Evolutionary conservation across 352 stramenopile genomes (phyloP), one percentile per base, ranked within the genome.

Genomic region (Thalassiosira mediterranea): DNA sequence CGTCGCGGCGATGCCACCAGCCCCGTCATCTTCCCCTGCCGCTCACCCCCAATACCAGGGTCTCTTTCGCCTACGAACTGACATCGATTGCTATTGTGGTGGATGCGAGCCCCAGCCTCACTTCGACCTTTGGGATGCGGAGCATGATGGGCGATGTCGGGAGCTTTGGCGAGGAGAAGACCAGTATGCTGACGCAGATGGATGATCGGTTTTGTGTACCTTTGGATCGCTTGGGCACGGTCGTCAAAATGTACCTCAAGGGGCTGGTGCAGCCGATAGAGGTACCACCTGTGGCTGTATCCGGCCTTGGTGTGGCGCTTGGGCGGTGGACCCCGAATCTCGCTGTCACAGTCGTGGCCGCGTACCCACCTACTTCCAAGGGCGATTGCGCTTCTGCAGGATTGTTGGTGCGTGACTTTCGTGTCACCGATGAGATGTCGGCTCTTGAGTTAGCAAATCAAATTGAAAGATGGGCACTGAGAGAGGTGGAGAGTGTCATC

Each of bases 1-100:
- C 7, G n/a, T 3, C 28, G 59, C 71, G 65, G 26, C 31, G 60
- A 21, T 90, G 82, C 56, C 79, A 91, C 74, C 75, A 88, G 62
- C 87, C 87, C 34, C 56, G 69, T 31, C 56, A 81, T 38, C 63
- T 93, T 47, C 87, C 87, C 1, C 64, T 93, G 10, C 60, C 70
- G 34, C 62, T 90, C 10, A 84, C 79, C 67, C 72, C 75, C 17
- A 83, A 80, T 11, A 90, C 87, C n/a, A 51, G 83, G 13, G 70
- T 93, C 29, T 76, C 78, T 19, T 93, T 91, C 72, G 78, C 80
- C 3, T 93, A 93, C 76, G 84, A 91, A 67, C 59, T 89, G 25
- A 91, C 87, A 11, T 81, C 83, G 3, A 89, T 93, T 54, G 84
- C 76, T 23, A 86, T 93, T 76, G 73, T 84, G 32, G 32, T 93